These are phyloP conservation scores for Gymnopus androsaceus DNA, from an alignment of 1,284 basidiomycete genomes.

Conservation along the genomic window DNA sequence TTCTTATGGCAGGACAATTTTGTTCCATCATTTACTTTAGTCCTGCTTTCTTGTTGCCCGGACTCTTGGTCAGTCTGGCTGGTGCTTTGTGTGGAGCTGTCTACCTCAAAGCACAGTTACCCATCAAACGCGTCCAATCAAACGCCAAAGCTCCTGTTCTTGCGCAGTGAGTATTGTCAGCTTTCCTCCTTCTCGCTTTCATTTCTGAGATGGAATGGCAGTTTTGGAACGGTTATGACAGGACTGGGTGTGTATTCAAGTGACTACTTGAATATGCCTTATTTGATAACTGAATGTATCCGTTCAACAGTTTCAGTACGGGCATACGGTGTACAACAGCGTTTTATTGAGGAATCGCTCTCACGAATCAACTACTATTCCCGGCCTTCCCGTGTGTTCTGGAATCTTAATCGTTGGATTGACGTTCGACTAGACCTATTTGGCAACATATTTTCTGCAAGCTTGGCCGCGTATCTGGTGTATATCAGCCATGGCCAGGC, in stretches of 20 bases:
- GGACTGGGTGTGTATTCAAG: slow-evolving; percentile 59
- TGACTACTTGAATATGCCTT: too few relatives aligned
- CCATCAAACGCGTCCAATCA: slow-evolving; percentile 63
- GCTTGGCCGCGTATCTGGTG: slow-evolving; percentile 42
- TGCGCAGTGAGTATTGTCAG: slow-evolving; percentile 37
- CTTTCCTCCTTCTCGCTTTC: background rate
- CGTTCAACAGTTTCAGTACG: slow-evolving; percentile 32
- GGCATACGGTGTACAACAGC: slow-evolving; percentile 45
- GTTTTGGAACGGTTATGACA: slow-evolving; percentile 65
- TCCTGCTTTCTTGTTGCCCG: slow-evolving; percentile 36
- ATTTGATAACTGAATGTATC: background rate
- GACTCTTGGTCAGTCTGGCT: slow-evolving; percentile 40
- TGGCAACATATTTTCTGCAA: slow-evolving; percentile 42
- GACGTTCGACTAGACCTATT: slow-evolving; percentile 46
- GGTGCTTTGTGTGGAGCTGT: slow-evolving; percentile 27
- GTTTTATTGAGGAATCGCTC: slow-evolving; percentile 39
- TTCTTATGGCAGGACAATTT: slow-evolving; percentile 35
- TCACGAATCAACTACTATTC: slow-evolving; percentile 41
- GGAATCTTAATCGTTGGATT: slow-evolving; percentile 53
- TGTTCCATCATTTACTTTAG: slow-evolving; percentile 42
- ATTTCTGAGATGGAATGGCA: slow-evolving; percentile 35
- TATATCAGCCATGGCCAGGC: slow-evolving; percentile 33
- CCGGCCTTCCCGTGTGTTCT: slow-evolving; percentile 40
- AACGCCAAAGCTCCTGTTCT: slow-evolving; percentile 61
- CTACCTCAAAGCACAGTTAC: slow-evolving; percentile 62